These are phyloP conservation scores for Citrus inodora DNA, from an alignment of 345 rosid genomes.

Conservation along the genomic window DNA sequence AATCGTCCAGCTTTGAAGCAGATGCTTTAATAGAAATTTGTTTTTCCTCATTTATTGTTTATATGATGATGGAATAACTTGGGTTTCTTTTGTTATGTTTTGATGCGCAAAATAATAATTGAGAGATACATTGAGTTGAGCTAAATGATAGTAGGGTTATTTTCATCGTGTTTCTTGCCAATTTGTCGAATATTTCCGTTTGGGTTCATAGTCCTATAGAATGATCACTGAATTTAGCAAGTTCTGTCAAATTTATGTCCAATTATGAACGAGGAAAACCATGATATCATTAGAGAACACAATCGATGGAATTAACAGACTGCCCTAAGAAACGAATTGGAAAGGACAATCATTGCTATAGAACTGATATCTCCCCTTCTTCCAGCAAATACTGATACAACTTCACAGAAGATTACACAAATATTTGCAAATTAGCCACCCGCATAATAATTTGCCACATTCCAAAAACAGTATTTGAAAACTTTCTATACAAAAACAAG, in stretches of 20 bases:
- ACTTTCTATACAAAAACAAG: neutral
- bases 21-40: slow-evolving; percentile 21
- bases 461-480: neutral
- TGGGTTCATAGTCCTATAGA: neutral
- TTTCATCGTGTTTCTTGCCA: neutral
- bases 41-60: slow-evolving; percentile 5
- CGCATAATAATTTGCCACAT: neutral
- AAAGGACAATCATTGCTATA: neutral
- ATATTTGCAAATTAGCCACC: neutral
- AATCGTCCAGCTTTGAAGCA: slow-evolving; percentile 18
- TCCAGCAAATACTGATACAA: neutral
- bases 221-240: neutral
- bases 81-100: neutral
- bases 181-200: neutral
- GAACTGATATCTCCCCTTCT: neutral
- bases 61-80: slow-evolving; percentile 20
- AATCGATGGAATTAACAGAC: neutral
- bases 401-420: neutral
- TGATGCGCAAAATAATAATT: slow-evolving; percentile 13
- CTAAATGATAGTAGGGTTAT: neutral
- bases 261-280: neutral
- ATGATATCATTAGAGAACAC: neutral
- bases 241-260: neutral
- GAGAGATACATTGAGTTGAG: neutral
- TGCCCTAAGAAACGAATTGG: neutral